Conservation (phyloP, 202 grass and related monocot genomes). For the Setaria italica region DNA sequence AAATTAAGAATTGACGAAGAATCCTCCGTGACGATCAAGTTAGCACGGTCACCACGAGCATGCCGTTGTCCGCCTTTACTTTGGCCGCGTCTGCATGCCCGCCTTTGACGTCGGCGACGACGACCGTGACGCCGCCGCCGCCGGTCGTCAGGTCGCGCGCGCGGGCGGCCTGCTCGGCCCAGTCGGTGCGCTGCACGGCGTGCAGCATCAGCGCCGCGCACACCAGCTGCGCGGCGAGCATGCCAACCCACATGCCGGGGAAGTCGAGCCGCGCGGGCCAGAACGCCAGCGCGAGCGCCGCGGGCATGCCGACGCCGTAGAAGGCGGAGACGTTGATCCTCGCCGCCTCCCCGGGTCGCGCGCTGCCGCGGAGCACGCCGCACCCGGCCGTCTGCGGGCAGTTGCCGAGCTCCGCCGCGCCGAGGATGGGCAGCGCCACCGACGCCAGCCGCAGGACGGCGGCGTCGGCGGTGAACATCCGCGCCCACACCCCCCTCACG, state of each 20-base stretch:
- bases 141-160: conserved; percentile 54
- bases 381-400: conserved; percentile 77
- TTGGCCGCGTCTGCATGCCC: conserved; percentile 38
- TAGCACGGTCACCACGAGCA: conserved; percentile 52
- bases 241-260: conserved; percentile 71
- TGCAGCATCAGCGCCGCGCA: conserved; percentile 67
- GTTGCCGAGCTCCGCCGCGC: conserved; percentile 73
- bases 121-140: neutral
- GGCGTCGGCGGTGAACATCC: conserved; percentile 64
- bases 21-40: conserved; percentile 44
- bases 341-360: conserved; percentile 55
- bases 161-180: conserved; percentile 52
- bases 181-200: conserved; percentile 57
- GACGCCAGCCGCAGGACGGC: conserved; percentile 57
- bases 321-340: conserved; percentile 65
- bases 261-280: conserved; percentile 62
- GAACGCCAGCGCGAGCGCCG: conserved; percentile 64
- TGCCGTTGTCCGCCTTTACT: conserved; percentile 6
- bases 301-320: conserved; percentile 78
- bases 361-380: conserved; percentile 74
- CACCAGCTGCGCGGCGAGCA: conserved; percentile 73
- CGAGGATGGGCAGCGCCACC: conserved; percentile 60
- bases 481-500: conserved; percentile 57
- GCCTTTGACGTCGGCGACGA: conserved; percentile 35
- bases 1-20: conserved; percentile 27